These are phyloP conservation scores for Chlorociboria aeruginascens DNA, from an alignment of 495 filamentous ascomycete species.

Conservation along the genomic window DNA sequence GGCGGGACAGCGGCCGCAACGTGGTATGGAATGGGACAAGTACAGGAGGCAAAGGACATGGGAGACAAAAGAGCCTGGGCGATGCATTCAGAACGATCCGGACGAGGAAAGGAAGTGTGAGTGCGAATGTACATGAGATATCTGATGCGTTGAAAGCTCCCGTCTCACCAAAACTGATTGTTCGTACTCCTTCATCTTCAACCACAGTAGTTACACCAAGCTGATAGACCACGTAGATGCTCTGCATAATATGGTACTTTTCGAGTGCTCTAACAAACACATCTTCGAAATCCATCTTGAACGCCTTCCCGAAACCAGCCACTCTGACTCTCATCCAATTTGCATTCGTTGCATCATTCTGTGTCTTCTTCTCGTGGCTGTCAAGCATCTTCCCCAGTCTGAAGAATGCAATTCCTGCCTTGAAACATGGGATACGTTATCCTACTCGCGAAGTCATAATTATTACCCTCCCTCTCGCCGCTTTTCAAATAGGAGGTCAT, in stretches of 20 bases:
- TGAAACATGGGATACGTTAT: conserved; percentile 69
- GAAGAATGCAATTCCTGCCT: conserved; percentile 55
- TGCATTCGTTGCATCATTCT: conserved; percentile 82
- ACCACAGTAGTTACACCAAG: conserved; percentile 2
- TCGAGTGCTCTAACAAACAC: conserved; percentile 93
- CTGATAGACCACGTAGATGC: conserved; percentile 35
- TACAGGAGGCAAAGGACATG: conserved; percentile 32
- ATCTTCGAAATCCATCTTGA: conserved; percentile 94
- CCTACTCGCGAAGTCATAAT: conserved; percentile 74
- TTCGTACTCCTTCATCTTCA: conserved; percentile 35
- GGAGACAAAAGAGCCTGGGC: conserved; percentile 69
- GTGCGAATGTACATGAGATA: conserved; percentile 85
- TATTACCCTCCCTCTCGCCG: conserved; percentile 78
- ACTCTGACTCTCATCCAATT: conserved; percentile 95
- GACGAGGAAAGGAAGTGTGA: conserved; percentile 67
- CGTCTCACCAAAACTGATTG: conserved; percentile 74
- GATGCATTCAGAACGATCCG: conserved; percentile 75
- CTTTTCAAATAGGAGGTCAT: conserved; percentile 90
- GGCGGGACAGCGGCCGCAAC: conserved; percentile 28
- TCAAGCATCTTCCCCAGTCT: conserved; percentile 57
- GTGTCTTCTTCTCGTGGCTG: conserved; percentile 63
- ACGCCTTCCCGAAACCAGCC: conserved; percentile 80
- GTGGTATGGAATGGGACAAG: conserved; percentile 22
- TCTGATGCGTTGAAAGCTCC: conserved; percentile 84
- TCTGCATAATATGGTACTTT: conserved; percentile 85